A percentile compares a stretch with the other conserved stretches of the same genome.
Evolutionary conservation across 2,329 filamentous ascomycete genomes (phyloP).

Genomic region (Beauveria pseudobassiana): DNA sequence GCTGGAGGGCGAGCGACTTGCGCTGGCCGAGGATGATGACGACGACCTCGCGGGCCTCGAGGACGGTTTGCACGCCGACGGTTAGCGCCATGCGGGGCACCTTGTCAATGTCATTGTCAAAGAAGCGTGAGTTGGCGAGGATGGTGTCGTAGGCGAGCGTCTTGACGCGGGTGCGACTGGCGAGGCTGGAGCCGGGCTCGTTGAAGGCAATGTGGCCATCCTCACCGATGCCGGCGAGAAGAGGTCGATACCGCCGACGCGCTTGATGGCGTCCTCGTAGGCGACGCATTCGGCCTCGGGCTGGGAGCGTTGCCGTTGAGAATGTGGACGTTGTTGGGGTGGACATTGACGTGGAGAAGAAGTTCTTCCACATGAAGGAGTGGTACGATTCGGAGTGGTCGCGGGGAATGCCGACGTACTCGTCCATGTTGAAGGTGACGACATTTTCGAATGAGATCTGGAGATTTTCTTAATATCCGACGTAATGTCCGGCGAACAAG

Average conservation of each 20-base stretch:
- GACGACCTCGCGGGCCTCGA: constrained; percentile 74
- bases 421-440: constrained; percentile 91
- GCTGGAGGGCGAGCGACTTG: constrained; percentile 72
- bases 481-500: neutral
- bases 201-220: constrained; percentile 90
- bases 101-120: constrained; percentile 62
- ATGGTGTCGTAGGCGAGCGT: constrained; percentile 84
- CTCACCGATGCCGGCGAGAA: constrained; percentile 79
- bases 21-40: constrained; percentile 76
- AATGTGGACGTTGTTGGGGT: constrained; percentile 76
- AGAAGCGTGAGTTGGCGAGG: constrained; percentile 78
- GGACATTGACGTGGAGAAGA: constrained; percentile 83
- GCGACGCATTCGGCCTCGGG: constrained; percentile 65
- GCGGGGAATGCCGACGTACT: constrained; percentile 76
- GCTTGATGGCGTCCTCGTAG: constrained; percentile 72
- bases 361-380: constrained; percentile 88
- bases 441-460: constrained; percentile 81
- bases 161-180: constrained; percentile 75
- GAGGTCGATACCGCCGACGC: constrained; percentile 71
- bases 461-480: constrained; percentile 2
- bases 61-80: constrained; percentile 75
- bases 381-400: constrained; percentile 84
- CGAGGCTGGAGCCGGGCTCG: constrained; percentile 73
- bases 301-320: constrained; percentile 73
- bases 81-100: constrained; percentile 80